phyloP scores from a whole-genome alignment of 2,329 filamentous ascomycete species.

The Epichloe elymi region DNA sequence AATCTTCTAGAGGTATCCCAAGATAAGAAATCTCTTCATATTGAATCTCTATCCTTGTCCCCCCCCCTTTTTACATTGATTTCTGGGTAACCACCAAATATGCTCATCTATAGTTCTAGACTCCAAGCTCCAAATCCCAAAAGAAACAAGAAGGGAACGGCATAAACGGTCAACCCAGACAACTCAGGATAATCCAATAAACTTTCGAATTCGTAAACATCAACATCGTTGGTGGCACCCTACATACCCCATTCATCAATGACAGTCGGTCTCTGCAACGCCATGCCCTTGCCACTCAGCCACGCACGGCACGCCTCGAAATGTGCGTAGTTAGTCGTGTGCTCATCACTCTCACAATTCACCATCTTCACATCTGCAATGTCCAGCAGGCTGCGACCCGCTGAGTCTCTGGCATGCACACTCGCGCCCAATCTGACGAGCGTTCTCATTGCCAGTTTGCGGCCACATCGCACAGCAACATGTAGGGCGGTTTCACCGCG shows the following conservation, averaged over 20 bases:
- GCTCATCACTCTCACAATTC: constrained; percentile 14
- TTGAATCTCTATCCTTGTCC: too few relatives aligned
- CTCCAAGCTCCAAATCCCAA: too few relatives aligned
- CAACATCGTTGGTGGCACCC: neutral
- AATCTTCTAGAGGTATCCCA: too few relatives aligned
- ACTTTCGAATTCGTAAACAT: neutral
- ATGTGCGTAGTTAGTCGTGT: constrained; percentile 24
- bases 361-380: constrained; percentile 29
- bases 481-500: constrained; percentile 42
- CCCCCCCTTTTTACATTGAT: too few relatives aligned
- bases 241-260: constrained; percentile 27
- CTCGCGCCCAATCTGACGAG: constrained; percentile 34
- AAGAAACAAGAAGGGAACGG: too few relatives aligned
- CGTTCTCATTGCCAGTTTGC: constrained; percentile 36
- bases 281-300: constrained; percentile 25
- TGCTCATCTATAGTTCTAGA: too few relatives aligned
- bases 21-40: too few relatives aligned
- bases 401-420: constrained; percentile 31
- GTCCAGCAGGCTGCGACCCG: constrained; percentile 31
- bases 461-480: constrained; percentile 37
- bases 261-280: constrained; percentile 26
- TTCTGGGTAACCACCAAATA: too few relatives aligned
- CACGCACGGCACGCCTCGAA: constrained; percentile 33
- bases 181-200: neutral
- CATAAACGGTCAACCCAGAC: neutral